A percentile compares a stretch with the other conserved stretches of the same genome.
Conservation (phyloP, 306 rosid genomes). For the Trifolium subterraneum region DNA sequence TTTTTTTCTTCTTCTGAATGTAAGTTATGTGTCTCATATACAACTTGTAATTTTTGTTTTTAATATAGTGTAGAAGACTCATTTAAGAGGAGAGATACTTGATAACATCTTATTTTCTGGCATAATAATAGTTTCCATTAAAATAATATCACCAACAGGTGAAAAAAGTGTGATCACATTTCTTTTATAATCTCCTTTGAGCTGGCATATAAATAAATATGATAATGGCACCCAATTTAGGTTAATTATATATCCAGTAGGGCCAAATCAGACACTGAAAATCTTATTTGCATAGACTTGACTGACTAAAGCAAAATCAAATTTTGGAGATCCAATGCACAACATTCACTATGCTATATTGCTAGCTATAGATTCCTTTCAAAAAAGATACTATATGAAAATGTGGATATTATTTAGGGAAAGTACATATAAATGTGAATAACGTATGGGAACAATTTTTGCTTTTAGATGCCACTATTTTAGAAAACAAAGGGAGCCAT, state of each 20-base stretch:
- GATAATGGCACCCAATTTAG: conserved; percentile 45
- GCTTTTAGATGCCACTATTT: conserved; percentile 27
- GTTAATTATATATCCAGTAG: conserved; percentile 46
- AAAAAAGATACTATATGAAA: conserved; percentile 29
- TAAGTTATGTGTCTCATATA: too few species aligned
- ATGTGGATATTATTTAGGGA: conserved; percentile 38
- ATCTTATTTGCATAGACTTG: conserved; percentile 48
- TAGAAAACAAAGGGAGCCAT: conserved; percentile 4
- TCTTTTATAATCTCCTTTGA: conserved; percentile 38
- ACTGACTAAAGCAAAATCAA: conserved; percentile 56
- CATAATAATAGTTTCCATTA: conserved; percentile 30
- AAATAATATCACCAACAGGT: conserved; percentile 41
- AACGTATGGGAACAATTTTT: conserved; percentile 37
- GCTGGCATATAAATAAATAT: conserved; percentile 47
- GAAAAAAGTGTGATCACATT: conserved; percentile 38
- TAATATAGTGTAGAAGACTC: not conserved
- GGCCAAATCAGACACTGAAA: conserved; percentile 55
- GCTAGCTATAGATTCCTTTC: conserved; percentile 50
- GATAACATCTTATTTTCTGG: conserved; percentile 25
- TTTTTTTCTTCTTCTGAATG: too few species aligned
- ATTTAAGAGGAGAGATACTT: not conserved
- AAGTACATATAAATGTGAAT: conserved; percentile 39
- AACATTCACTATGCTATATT: conserved; percentile 41
- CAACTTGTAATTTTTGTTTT: too few species aligned
- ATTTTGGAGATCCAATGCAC: conserved; percentile 48